Percentiles rank a stretch among this genome's conserved stretches.
Evolutionary conservation across 163 green algal species (phyloP).

Genomic region (Volvox carteri): DNA sequence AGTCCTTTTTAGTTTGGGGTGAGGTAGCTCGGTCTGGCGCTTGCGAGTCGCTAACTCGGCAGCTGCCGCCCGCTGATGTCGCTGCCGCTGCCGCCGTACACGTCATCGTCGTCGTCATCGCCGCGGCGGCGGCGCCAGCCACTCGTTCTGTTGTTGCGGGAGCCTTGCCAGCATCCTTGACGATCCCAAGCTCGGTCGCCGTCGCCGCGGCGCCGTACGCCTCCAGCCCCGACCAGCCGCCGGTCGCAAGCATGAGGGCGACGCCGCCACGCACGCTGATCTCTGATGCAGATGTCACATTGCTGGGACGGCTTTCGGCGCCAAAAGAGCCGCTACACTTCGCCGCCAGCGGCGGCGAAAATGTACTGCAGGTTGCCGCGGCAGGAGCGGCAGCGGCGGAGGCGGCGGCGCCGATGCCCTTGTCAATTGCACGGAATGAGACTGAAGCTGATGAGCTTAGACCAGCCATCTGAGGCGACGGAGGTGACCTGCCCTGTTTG

Average conservation of each 20-base stretch:
- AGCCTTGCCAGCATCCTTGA: too few relatives aligned
- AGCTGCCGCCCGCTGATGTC: too few relatives aligned
- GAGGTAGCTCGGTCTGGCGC: too few relatives aligned
- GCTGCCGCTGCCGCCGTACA: too few relatives aligned
- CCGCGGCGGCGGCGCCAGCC: too few relatives aligned
- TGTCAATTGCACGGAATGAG: not conserved
- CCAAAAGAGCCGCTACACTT: slow-evolving; percentile 1
- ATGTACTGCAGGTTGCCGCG: not conserved
- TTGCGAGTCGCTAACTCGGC: too few relatives aligned
- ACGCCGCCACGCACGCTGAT: slow-evolving; percentile 8
- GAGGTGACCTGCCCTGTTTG: too few relatives aligned
- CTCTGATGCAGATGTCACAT: not conserved
- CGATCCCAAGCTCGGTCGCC: too few relatives aligned
- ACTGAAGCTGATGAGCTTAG: not conserved
- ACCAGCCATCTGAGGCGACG: too few relatives aligned
- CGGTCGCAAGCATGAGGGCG: not conserved
- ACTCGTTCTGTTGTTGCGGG: too few relatives aligned
- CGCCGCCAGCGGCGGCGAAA: not conserved
- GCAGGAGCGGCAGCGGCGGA: not conserved
- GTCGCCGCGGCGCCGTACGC: not conserved
- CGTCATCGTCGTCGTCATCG: too few relatives aligned
- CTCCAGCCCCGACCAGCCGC: not conserved
- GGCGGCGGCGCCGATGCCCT: not conserved
- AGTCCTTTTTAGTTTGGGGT: not conserved
- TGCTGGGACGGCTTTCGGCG: not conserved